Base-by-base conservation (phyloP, 2,329 filamentous ascomycete species). In the Cladorrhinum sp. region DNA sequence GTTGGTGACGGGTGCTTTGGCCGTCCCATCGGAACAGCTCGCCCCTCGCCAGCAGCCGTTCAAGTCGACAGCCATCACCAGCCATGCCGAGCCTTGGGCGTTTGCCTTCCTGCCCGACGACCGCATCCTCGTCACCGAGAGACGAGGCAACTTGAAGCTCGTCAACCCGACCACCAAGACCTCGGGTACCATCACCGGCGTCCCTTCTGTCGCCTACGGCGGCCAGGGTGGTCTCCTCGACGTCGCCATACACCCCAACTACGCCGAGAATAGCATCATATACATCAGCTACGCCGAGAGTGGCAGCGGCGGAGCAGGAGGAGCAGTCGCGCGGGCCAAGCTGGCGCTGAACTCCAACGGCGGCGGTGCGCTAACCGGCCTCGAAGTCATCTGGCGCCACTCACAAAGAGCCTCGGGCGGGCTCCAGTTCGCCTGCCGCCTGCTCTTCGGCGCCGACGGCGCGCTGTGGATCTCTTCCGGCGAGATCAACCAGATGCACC, bases 281-380 rank as follows among this genome's bases (percentile, higher is more conserved):
- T 73, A 73, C 57, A 60, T 73, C 66, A 72, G 70, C 69, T 73
- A 72, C 64, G 71, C 70, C 61, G 71, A 72, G 63, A 62, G 58
- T 50, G 67, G 69, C 60, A 59, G 23, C 23, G 66, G 68, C 51
- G 65, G 65, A 0, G 67, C 68, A 38, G 69, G 70, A 38, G 70
- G 66, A 41, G 71, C 69, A 55, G 69, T 72, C 57, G 71, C 71
- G 59, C 68, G 71, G 25, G 71, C 69, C 62, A 71, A 66, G 64
- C 66, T 73, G 54, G 68, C 65, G 59, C 67, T 72, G 25, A 59
- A 68, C 65, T 60, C 64, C 67, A 69, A 59, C 64, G 69, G 67
- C 61, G 69, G 70, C 63, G 71, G 70, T 58, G 65, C 70, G 41
- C 68, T 73, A 41, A 66, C 64, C 32, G 66, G 55, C 58, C 64